Base-by-base conservation (phyloP, 2,329 filamentous ascomycete genomes). In the Sporothrix phasma region DNA sequence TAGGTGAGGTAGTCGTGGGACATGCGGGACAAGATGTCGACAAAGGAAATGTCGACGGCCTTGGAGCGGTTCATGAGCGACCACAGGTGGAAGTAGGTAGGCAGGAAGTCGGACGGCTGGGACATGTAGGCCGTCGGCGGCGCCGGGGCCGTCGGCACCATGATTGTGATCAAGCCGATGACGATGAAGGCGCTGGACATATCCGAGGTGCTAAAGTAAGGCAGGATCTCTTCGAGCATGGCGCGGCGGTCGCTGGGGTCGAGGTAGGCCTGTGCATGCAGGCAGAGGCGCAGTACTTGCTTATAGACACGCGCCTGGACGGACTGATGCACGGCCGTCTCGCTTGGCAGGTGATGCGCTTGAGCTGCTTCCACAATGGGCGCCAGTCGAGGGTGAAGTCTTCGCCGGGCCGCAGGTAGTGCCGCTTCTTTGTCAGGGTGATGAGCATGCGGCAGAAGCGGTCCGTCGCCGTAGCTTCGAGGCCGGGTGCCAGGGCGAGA, bases 401-500 rank as follows among this genome's bases (percentile, higher is more conserved):
- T 68, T 92, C 90, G 64, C 89, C 87, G 1, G 93, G 91, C 69
- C 90, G 92, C 39, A 99, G 83, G 75, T 97, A 97, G 76, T 97
- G 93, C 74, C 95, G 96, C 73, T 93, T 92, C 77, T 94, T 95
- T n/a, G 92, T 96, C 70, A 99, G 78, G 11, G 90, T 87, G 76
- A 97, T 89, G 72, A 97, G 93, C 92, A 97, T 97, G 79, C 90
- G 94, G 53, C 93, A 84, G 74, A 99, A 99, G 66, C 93, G 85
- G 76, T 99, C 95, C 4, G 91, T 84, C 8, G 92, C 86, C 65
- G 82, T 82, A 61, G 84, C 83, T 72, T 97, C 93, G 64, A 99
- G 81, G 3, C 95, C 94, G 0, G 93, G 94, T 31, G 94, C 90
- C 66, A 99, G 81, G 5, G 91, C 84, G 65, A 99, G 87, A 77